Evolutionary conservation across 371 early-diverging fungal genomes (phyloP).

Genomic region (Sporodiniella umbellata): DNA sequence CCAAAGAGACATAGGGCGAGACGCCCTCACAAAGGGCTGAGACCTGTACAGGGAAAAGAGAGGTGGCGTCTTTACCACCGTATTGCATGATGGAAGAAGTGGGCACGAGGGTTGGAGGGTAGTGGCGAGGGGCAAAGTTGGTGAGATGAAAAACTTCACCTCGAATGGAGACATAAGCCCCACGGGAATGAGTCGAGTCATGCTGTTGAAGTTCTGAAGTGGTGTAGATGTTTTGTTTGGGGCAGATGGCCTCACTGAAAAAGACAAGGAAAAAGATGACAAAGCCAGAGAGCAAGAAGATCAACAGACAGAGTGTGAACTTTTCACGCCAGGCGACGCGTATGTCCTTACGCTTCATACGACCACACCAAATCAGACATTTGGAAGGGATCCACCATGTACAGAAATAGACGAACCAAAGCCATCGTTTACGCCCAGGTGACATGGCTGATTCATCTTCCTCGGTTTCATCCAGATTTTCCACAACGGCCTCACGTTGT

Average conservation of each 20-base stretch:
- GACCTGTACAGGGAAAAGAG: constrained; percentile 76
- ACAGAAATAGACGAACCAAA: constrained; percentile 73
- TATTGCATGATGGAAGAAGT: constrained; percentile 54
- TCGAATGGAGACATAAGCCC: constrained; percentile 58
- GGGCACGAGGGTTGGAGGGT: constrained; percentile 46
- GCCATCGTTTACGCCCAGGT: constrained; percentile 69
- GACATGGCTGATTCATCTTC: constrained; percentile 44
- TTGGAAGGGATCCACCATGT: constrained; percentile 89
- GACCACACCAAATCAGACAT: constrained; percentile 63
- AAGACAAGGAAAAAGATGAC: constrained; percentile 91
- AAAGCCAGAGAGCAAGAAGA: constrained; percentile 73
- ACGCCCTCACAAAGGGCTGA: constrained; percentile 46
- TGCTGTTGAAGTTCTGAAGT: constrained; percentile 52
- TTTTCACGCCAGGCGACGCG: constrained; percentile 97
- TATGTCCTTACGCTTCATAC: constrained; percentile 80
- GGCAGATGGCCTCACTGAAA: constrained; percentile 86
- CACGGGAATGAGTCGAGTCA: constrained; percentile 26
- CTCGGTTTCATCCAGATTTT: constrained; percentile 44
- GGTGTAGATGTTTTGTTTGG: constrained; percentile 71
- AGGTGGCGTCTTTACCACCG: constrained; percentile 63
- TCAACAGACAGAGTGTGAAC: constrained; percentile 86
- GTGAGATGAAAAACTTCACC: constrained; percentile 75
- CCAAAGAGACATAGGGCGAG: constrained; percentile 32
- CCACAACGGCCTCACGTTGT: constrained; percentile 14
- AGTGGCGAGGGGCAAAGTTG: constrained; percentile 59